Evolutionary conservation across 345 rosid species (phyloP).

Genomic region (Euphorbia lathyris): DNA sequence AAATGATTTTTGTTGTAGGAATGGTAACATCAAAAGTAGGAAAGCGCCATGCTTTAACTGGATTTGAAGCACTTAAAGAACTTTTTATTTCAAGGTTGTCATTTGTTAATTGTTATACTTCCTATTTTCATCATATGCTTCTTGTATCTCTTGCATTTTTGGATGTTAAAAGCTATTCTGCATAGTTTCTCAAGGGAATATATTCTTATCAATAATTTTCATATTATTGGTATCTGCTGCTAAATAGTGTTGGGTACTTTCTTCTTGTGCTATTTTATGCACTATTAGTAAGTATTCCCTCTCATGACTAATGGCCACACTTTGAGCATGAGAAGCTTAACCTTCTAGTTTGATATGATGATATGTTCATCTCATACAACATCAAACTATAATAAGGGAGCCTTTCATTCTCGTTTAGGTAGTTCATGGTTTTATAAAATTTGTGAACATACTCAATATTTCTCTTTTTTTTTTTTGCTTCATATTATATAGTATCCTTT

Average conservation of each 20-base stretch:
- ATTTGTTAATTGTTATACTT: not conserved
- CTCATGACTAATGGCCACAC: not conserved
- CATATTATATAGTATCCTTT: not conserved
- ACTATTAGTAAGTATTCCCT: not conserved
- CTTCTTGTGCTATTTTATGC: not conserved
- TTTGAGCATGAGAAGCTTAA: not conserved
- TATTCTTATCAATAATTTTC: not conserved
- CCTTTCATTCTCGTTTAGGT: not conserved
- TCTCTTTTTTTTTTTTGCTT: not conserved
- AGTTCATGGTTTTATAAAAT: not conserved
- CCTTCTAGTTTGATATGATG: not conserved
- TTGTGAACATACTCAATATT: not conserved
- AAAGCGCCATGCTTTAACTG: slow-evolving; percentile 80
- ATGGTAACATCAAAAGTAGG: slow-evolving; percentile 94
- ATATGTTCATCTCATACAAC: not conserved
- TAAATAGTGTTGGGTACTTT: not conserved
- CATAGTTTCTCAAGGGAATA: not conserved
- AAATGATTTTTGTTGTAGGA: slow-evolving; percentile 45
- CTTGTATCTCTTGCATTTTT: not conserved
- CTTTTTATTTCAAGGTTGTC: slow-evolving; percentile 66
- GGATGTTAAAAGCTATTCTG: not conserved
- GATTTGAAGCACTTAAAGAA: slow-evolving; percentile 83
- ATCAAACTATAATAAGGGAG: not conserved
- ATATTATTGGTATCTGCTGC: not conserved
- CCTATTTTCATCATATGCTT: not conserved